Conservation (phyloP, 352 stramenopile species). For the Phytopythium vexans region DNA sequence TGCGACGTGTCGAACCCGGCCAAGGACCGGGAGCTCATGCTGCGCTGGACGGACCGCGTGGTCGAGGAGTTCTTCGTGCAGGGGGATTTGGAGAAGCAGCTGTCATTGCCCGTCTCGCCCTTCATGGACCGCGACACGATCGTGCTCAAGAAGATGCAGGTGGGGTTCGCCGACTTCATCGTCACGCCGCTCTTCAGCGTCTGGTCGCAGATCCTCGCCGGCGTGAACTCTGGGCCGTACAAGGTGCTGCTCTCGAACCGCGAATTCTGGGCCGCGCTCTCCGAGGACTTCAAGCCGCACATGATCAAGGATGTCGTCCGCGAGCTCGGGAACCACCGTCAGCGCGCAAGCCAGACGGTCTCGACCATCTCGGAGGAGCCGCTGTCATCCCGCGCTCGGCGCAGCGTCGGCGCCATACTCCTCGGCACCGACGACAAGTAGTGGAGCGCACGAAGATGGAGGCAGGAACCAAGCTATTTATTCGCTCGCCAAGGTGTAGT, state of each 20-base stretch:
- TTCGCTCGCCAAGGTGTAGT: constrained; percentile 65
- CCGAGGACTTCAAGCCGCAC: constrained; percentile 82
- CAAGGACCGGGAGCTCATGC: constrained; percentile 85
- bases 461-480: constrained; percentile 28
- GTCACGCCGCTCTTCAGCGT: constrained; percentile 85
- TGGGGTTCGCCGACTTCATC: constrained; percentile 95
- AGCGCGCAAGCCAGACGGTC: constrained; percentile 12
- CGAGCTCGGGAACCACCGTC: constrained; percentile 39
- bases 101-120: constrained; percentile 85
- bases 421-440: constrained; percentile 41
- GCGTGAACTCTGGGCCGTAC: constrained; percentile 65
- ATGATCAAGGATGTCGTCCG: constrained; percentile 80
- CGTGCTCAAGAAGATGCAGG: constrained; percentile 91
- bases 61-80: constrained; percentile 96
- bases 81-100: constrained; percentile 93
- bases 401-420: constrained; percentile 41
- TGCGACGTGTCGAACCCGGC: constrained; percentile 95
- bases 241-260: constrained; percentile 70
- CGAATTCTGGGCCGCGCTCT: constrained; percentile 77
- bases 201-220: constrained; percentile 78
- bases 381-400: constrained; percentile 26
- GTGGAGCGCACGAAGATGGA: background rate
- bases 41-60: constrained; percentile 92
- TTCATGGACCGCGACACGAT: constrained; percentile 93
- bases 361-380: constrained; percentile 30